Conservation (phyloP, 306 rosid genomes). For the Castanea crenata region DNA sequence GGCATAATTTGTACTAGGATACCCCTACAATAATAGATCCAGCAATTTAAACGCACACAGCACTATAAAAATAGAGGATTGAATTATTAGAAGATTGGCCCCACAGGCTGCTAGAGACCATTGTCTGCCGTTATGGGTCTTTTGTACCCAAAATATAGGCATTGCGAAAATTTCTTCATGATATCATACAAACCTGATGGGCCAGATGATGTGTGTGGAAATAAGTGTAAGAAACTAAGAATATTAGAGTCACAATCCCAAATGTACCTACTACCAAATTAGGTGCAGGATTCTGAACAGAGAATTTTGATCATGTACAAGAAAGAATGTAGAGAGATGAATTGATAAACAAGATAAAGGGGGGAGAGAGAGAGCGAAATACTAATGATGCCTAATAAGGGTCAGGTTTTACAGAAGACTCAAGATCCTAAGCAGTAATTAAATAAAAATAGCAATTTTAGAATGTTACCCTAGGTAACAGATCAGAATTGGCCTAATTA, state of each 20-base stretch:
- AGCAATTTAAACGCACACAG: neutral
- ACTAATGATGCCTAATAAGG: neutral
- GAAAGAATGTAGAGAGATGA: neutral
- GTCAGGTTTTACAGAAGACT: neutral
- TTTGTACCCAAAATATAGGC: neutral
- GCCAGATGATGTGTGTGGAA: neutral
- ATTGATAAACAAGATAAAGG: neutral
- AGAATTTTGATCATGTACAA: neutral
- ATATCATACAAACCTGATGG: neutral
- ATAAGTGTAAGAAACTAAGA: neutral
- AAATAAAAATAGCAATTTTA: neutral
- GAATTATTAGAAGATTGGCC: neutral
- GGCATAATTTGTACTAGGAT: neutral
- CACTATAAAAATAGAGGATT: neutral
- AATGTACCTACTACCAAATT: neutral
- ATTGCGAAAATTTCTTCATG: neutral
- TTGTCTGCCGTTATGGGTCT: neutral
- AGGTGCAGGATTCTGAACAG: neutral
- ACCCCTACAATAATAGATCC: neutral
- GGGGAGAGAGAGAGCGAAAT: neutral
- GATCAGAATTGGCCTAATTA: neutral
- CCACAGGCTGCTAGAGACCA: neutral
- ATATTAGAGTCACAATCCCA: neutral
- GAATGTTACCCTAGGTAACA: neutral
- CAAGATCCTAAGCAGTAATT: neutral